Evolutionary conservation across 441 rosid species (phyloP).

Genomic region (Populus tomentosa): DNA sequence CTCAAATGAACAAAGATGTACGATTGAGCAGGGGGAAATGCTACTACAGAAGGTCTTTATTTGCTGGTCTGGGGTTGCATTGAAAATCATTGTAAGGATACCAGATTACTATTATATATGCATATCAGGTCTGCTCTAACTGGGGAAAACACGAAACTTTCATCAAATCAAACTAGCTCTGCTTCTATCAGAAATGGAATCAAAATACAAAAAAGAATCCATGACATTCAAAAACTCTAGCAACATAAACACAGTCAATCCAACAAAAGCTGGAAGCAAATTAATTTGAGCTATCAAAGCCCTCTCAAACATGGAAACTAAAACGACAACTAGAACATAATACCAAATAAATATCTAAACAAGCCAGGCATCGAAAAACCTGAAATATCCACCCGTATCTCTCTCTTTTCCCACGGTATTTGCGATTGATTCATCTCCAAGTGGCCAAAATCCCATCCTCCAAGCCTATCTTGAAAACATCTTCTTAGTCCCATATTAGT

Average conservation of each 20-base stretch:
- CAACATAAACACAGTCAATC: conserved; percentile 22
- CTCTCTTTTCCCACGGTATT: conserved; percentile 25
- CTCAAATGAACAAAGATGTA: conserved; percentile 16
- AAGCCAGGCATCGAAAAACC: conserved; percentile 52
- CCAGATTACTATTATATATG: conserved; percentile 10
- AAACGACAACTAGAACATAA: conserved; percentile 7
- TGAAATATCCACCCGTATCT: conserved; percentile 40
- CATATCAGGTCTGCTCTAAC: conserved; percentile 24
- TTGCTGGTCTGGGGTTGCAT: conserved; percentile 14
- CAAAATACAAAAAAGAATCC: conserved; percentile 11
- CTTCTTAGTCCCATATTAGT: conserved; percentile 16
- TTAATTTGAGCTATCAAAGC: conserved; percentile 32
- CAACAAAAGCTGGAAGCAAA: conserved; percentile 11
- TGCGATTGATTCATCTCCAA: conserved; percentile 44
- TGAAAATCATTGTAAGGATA: conserved; percentile 6
- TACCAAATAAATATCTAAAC: conserved; percentile 21
- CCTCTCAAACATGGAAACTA: conserved; percentile 24
- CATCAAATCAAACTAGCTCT: conserved; percentile 7
- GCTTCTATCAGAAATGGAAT: conserved; percentile 25
- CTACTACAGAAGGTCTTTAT: conserved; percentile 18
- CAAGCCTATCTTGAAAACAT: conserved; percentile 31
- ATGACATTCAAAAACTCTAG: conserved; percentile 11
- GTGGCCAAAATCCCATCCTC: conserved; percentile 4
- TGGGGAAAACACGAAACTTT: conserved; percentile 15
- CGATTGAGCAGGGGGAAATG: conserved; percentile 4